phyloP scores from a whole-genome alignment of 2,329 filamentous ascomycete genomes.

The Monascus ruber region DNA sequence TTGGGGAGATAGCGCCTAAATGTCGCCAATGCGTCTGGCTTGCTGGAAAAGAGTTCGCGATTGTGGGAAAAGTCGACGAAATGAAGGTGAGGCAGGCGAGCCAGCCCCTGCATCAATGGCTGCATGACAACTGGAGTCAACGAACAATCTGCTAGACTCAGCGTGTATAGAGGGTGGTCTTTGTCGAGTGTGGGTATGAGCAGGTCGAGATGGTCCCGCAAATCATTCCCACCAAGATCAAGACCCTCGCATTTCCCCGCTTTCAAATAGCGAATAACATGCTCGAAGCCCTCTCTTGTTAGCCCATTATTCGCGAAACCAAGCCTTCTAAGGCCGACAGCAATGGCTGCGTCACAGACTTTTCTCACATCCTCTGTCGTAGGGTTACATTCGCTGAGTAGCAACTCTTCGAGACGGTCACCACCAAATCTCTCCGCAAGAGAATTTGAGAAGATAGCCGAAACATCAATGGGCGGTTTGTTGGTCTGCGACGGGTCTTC shows the following conservation, averaged over 20 bases:
- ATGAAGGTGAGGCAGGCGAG: slow-evolving; percentile 59
- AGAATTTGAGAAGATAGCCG: slow-evolving; percentile 60
- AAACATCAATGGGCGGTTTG: slow-evolving; percentile 39
- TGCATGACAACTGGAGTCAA: slow-evolving; percentile 61
- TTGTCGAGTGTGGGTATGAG: slow-evolving; percentile 25
- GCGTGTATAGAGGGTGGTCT: slow-evolving; percentile 56
- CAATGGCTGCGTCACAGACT: slow-evolving; percentile 71
- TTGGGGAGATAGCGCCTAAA: slow-evolving; percentile 77
- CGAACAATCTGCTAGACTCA: slow-evolving; percentile 79
- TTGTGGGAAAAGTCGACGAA: slow-evolving; percentile 94
- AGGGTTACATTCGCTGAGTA: slow-evolving; percentile 68
- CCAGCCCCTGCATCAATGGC: slow-evolving; percentile 62
- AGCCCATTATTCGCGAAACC: slow-evolving; percentile 76
- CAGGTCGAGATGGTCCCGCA: slow-evolving; percentile 42
- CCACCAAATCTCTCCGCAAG: slow-evolving; percentile 68
- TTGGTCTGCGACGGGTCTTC: slow-evolving; percentile 6
- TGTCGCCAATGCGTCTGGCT: slow-evolving; percentile 61
- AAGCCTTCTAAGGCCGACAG: slow-evolving; percentile 65
- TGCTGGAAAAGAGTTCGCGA: slow-evolving; percentile 60
- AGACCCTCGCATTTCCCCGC: slow-evolving; percentile 73
- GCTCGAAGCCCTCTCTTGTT: slow-evolving; percentile 58
- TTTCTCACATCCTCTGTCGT: slow-evolving; percentile 58
- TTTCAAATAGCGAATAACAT: slow-evolving; percentile 65
- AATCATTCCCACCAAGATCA: slow-evolving; percentile 77
- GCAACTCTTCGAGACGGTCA: slow-evolving; percentile 65